Evolutionary conservation across 2,329 filamentous ascomycete genomes (phyloP), one percentile per base, ranked within the genome.

Genomic region (Dryadomyces quercivorus): DNA sequence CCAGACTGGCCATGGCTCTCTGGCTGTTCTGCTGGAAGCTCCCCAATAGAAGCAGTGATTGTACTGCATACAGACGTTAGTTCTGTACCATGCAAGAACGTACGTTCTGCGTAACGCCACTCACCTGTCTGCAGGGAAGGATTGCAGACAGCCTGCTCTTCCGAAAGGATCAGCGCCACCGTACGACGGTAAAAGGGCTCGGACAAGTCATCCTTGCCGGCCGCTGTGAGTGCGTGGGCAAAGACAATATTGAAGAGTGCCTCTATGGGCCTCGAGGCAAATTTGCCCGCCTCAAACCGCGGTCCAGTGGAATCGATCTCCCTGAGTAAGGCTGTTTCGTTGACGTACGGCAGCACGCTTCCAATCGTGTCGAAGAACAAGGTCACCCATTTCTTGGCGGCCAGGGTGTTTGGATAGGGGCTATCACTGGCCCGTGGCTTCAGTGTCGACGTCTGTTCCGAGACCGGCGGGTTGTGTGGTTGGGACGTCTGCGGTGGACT

Each of bases 1-100:
- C 61, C 56, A 63, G 62, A 50, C 65, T 68, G 26, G 65, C 63
- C 53, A 65, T 64, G 8, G 66, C 64, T 2, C 65, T 59, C 48
- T 67, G 65, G n/a, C 59, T 67, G 40, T 67, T 68, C 49, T 69
- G 66, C 36, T 68, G 64, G 42, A 64, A 69, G 40, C 59, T 65
- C 2, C 62, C 59, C 2, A 67, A 57, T 1, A 69, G 61, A 5
- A 69, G 59, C 20, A 69, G 52, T 40, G 63, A 58, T 56, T 68
- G 66, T 7, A 69, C 66, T 63, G 20, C 18, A 34, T 18, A 12
- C 26, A 4, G 16, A 6, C 4, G 6, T 36, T 4, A 22, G 18
- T 18, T 20, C 8, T 31, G 4, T 31, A 8, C 26, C 26, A 31
- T 31, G 26, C 26, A 13, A 13, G n/a, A 5, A 38, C 13, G 12